These are phyloP conservation scores for Eudorina sp. DNA, from an alignment of 139 green algal genomes.

Conservation along the genomic window DNA sequence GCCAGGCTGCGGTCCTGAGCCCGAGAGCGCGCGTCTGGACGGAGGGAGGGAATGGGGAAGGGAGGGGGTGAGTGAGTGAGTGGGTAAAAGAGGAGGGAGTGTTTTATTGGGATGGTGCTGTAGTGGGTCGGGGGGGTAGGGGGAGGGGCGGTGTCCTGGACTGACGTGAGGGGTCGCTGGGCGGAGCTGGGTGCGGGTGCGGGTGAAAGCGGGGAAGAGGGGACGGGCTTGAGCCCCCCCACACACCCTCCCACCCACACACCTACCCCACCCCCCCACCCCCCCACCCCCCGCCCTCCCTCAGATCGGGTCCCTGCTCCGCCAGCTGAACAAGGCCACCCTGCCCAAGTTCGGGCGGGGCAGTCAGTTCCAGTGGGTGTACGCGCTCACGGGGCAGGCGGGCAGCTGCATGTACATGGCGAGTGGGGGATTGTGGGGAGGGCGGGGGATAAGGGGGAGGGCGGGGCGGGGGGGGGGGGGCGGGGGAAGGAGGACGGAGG, in stretches of 20 bases:
- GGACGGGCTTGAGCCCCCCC: neutral
- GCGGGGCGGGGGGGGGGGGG: neutral
- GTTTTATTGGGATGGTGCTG: too few relatives aligned
- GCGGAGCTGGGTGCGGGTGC: too few relatives aligned
- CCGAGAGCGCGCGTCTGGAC: too few relatives aligned
- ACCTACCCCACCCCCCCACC: neutral
- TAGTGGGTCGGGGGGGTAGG: too few relatives aligned
- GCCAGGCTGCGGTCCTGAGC: too few relatives aligned
- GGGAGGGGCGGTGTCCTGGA: too few relatives aligned
- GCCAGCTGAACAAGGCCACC: neutral
- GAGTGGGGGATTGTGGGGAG: neutral
- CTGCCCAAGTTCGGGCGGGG: constrained; percentile 16
- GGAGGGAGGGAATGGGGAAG: too few relatives aligned
- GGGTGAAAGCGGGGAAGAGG: too few relatives aligned
- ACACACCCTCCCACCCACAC: neutral
- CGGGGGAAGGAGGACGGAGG: neutral
- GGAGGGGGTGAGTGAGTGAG: too few relatives aligned
- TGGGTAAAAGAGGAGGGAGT: too few relatives aligned
- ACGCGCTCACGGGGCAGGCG: constrained; percentile 37
- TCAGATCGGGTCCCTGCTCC: constrained; percentile 15
- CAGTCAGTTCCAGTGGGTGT: constrained; percentile 44
- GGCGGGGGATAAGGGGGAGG: neutral
- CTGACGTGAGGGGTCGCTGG: too few relatives aligned
- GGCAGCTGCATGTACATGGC: constrained; percentile 57
- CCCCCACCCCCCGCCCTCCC: neutral